A percentile compares a stretch with the other conserved stretches of the same genome.
Conservation (phyloP, 2,329 filamentous ascomycete genomes). For the Simplicillium sp. region DNA sequence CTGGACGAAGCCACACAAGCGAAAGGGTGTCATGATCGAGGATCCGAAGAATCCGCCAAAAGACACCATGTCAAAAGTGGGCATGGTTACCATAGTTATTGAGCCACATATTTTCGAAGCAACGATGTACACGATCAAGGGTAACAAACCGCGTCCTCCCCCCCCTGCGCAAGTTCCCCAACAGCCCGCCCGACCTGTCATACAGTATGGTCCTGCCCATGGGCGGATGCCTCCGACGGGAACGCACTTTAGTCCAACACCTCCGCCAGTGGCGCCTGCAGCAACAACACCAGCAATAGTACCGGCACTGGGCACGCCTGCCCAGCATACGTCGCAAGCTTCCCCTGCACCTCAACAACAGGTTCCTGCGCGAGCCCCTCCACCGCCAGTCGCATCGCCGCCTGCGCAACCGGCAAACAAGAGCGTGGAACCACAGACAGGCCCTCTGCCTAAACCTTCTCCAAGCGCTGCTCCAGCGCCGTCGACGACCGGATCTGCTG, state of each 20-base stretch:
- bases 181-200: constrained; percentile 37
- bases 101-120: constrained; percentile 76
- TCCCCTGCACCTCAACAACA: constrained; percentile 5
- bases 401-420: constrained; percentile 15
- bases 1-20: constrained; percentile 64
- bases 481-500: not conserved
- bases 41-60: constrained; percentile 59
- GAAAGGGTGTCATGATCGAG: constrained; percentile 54
- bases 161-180: constrained; percentile 17
- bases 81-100: constrained; percentile 63
- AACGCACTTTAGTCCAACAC: constrained; percentile 13
- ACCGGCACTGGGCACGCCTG: constrained; percentile 20
- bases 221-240: too few relatives aligned
- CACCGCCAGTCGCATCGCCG: constrained; percentile 9
- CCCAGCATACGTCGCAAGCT: constrained; percentile 9
- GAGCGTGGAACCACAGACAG: constrained; percentile 9
- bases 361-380: constrained; percentile 5
- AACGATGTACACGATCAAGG: constrained; percentile 62
- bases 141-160: constrained; percentile 37
- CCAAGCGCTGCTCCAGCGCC: not conserved
- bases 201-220: constrained; percentile 41
- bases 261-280: constrained; percentile 50
- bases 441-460: not conserved
- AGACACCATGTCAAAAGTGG: constrained; percentile 64
- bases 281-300: constrained; percentile 49